Percentiles rank a stretch among this genome's conserved stretches.
Conservation (phyloP, 805 yeast species). For the Cyberlindnera mrakii region DNA sequence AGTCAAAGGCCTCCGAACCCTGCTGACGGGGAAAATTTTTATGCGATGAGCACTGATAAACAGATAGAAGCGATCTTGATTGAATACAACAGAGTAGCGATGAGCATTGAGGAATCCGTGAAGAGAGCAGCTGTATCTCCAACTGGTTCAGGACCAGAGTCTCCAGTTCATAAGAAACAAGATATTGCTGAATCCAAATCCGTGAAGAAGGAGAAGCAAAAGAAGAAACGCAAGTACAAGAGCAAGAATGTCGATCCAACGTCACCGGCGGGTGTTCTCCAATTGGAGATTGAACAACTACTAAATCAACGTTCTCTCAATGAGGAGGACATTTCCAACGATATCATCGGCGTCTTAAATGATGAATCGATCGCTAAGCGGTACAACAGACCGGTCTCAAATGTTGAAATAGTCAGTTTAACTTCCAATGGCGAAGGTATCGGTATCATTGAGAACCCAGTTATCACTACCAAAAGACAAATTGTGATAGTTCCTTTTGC, state of each 20-base stretch:
- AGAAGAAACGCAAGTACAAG: conserved; percentile 44
- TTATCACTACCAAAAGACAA: conserved; percentile 37
- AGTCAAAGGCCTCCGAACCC: background rate
- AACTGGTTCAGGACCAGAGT: background rate
- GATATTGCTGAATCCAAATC: background rate
- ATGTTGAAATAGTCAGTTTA: conserved; percentile 51
- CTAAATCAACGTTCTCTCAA: conserved; percentile 36
- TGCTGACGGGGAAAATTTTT: conserved; percentile 1
- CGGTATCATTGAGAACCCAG: conserved; percentile 62
- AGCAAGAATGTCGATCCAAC: conserved; percentile 68
- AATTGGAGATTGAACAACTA: conserved; percentile 63
- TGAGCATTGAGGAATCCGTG: background rate
- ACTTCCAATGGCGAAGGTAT: conserved; percentile 87
- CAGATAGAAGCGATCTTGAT: background rate
- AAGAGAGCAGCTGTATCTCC: conserved; percentile 7
- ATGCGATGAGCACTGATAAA: conserved; percentile 6
- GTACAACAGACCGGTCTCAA: conserved; percentile 53
- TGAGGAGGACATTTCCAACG: conserved; percentile 49
- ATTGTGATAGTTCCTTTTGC: conserved; percentile 82
- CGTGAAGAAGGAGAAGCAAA: conserved; percentile 2
- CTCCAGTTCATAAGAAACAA: conserved; percentile 4
- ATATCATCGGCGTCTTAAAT: conserved; percentile 59
- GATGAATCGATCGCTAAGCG: conserved; percentile 37
- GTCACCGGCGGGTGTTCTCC: conserved; percentile 74
- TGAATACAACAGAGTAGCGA: background rate